Percentiles rank a stretch among this genome's conserved stretches.
phyloP scores from a whole-genome alignment of 2,329 filamentous ascomycete genomes.

The Ceratocystis variospora region DNA sequence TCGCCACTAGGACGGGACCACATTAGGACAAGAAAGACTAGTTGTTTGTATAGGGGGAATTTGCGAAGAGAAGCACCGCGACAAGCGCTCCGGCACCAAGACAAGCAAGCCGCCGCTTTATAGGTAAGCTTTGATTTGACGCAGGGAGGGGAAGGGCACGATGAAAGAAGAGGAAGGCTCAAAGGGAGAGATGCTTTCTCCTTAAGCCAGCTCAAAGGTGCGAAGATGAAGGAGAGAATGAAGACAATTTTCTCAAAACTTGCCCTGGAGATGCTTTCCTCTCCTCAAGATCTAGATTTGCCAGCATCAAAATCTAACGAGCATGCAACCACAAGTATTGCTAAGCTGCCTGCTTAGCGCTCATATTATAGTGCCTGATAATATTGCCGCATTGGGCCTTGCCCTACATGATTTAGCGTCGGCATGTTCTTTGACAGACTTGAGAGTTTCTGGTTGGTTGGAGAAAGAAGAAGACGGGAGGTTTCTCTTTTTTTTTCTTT shows the following conservation, averaged over 20 bases:
- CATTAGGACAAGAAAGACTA: neutral
- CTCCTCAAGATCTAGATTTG: neutral
- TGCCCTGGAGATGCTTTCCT: neutral
- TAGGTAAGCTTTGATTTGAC: neutral
- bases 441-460: neutral
- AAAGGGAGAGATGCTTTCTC: neutral
- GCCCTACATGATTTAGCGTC: neutral
- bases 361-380: neutral
- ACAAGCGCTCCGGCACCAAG: neutral
- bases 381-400: neutral
- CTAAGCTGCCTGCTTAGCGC: neutral
- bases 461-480: neutral
- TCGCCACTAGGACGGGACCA: neutral
- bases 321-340: too few species aligned
- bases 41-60: neutral
- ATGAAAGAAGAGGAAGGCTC: neutral
- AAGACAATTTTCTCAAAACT: neutral
- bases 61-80: neutral
- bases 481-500: neutral
- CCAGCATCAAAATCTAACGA: neutral
- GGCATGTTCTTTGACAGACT: neutral
- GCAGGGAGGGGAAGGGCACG: neutral
- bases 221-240: neutral
- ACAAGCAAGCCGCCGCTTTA: neutral
- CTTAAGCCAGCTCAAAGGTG: neutral